Conservation (phyloP, 192 early-diverging fungal genomes). For the Thoreauomyces humboldtii region DNA sequence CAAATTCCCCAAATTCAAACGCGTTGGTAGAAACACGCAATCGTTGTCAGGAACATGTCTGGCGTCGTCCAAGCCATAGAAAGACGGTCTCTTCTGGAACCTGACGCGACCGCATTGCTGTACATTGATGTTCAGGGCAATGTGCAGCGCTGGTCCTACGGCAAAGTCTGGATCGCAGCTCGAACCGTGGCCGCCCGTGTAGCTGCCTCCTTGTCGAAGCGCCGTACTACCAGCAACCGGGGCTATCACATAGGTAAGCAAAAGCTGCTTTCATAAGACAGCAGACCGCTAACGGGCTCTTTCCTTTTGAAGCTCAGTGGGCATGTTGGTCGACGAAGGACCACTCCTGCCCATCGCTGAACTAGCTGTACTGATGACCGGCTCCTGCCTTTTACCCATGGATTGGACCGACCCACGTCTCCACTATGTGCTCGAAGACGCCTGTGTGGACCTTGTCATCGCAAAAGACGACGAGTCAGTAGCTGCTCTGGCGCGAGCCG, state of each 20-base stretch:
- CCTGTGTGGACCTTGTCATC: slow-evolving; percentile 20
- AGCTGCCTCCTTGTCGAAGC: background rate
- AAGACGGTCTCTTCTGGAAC: too few relatives aligned
- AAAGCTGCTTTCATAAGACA: background rate
- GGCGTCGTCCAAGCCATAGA: too few relatives aligned
- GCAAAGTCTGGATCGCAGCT: background rate
- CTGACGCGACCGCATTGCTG: background rate
- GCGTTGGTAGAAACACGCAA: too few relatives aligned
- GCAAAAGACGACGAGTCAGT: slow-evolving; percentile 13
- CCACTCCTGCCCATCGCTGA: slow-evolving; percentile 12
- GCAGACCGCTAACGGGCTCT: background rate
- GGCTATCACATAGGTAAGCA: background rate
- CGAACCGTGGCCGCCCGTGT: background rate
- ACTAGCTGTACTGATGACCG: slow-evolving; percentile 16
- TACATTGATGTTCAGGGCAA: background rate
- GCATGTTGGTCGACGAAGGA: slow-evolving; percentile 19
- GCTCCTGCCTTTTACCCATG: slow-evolving; percentile 20
- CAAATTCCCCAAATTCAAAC: too few relatives aligned
- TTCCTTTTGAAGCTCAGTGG: slow-evolving; percentile 7
- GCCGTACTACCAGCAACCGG: background rate
- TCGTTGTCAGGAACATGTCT: too few relatives aligned
- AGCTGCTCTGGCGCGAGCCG: background rate
- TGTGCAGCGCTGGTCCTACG: background rate
- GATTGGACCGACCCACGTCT: slow-evolving; percentile 37
- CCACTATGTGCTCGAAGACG: slow-evolving; percentile 35